Percentiles rank a stretch among this genome's conserved stretches.
These are phyloP conservation scores for Leccinum truebloodii DNA, from an alignment of 768 basidiomycete genomes.

Conservation along the genomic window DNA sequence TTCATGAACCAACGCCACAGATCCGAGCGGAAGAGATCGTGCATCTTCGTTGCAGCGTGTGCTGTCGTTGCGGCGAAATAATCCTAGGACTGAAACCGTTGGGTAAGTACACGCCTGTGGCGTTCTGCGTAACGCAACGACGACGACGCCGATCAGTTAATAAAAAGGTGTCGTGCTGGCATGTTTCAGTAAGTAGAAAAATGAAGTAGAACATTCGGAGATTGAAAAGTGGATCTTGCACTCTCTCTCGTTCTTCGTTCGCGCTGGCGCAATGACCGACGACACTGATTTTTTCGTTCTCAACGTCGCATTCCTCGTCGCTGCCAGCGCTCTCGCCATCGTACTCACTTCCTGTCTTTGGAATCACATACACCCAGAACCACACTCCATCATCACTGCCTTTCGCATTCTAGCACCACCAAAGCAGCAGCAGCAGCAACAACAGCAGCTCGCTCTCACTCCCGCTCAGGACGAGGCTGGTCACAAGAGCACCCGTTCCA, in stretches of 20 bases:
- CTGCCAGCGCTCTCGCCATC: slow-evolving; percentile 47
- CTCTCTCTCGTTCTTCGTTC: slow-evolving; percentile 11
- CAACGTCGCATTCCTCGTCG: slow-evolving; percentile 43
- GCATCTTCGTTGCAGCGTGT: no score
- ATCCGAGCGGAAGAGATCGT: no score
- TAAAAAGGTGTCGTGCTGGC: no score
- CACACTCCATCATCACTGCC: slow-evolving; percentile 5
- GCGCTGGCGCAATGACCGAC: slow-evolving; percentile 42
- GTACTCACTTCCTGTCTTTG: slow-evolving; percentile 48
- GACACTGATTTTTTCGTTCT: slow-evolving; percentile 31
- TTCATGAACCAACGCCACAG: no score
- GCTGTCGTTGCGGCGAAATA: no score
- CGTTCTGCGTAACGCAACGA: no score
- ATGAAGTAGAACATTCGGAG: slow-evolving; percentile 28
- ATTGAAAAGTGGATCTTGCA: slow-evolving; percentile 25
- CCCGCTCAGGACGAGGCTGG: slow-evolving; percentile 11
- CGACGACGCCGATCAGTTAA: no score
- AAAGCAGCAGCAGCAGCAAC: slow-evolving; percentile 1
- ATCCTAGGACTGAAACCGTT: no score
- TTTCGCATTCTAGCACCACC: slow-evolving; percentile 10
- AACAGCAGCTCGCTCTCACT: background rate
- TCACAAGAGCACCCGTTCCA: slow-evolving; percentile 43
- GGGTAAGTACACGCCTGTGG: no score
- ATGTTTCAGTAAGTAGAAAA: background rate
- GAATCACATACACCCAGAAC: slow-evolving; percentile 16